Base-by-base conservation (phyloP, 2,329 filamentous ascomycete genomes). In the Alternaria triticimaculans region DNA sequence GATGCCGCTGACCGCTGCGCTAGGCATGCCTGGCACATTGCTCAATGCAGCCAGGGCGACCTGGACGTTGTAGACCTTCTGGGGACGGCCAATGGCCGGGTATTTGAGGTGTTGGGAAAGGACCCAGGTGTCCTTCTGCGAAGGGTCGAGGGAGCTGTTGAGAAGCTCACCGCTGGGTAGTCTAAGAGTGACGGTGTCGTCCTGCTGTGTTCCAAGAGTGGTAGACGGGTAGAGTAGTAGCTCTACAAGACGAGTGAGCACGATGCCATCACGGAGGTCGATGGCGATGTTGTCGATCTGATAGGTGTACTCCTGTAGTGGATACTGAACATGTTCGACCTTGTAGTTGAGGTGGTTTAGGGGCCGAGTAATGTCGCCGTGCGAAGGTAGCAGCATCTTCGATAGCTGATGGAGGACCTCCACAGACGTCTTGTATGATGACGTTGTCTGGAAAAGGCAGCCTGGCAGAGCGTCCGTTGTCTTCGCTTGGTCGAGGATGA, bases 251-350 rank as follows among this genome's bases (percentile, higher is more conserved):
- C 86, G 84, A 6, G 86, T 86, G n/a, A 90, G 75, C 48, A 86
- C 79, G 9, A 90, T 82, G 2, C 89, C 88, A 71, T 90, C 86
- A 33, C 88, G 84, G 21, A 90, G 80, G 69, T 90, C 88, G 9
- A 88, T 83, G 1, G 88, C 88, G 23, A 91, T 81, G 67, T 90
- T 90, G 9, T 82, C 79, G 58, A 90, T 84, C 43, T 78, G 78
- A 71, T 88, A 90, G 1, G 82, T 78, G 66, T 87, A 87, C 75
- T 90, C 88, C 64, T 88, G 82, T 6, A 90, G 80, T 3, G 84
- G 83, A 63, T 86, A 83, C 71, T 90, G 88, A 8, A 82, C 76
- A 70, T 87, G 84, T 4, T 74, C 72, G 21, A 89, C 77, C n/a
- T 82, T 82, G 74, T 88, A 90, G 61, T 84, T 84, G 21, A 90